Conservation (phyloP, 164 flowering plant species). For the Stephania cephalantha region DNA sequence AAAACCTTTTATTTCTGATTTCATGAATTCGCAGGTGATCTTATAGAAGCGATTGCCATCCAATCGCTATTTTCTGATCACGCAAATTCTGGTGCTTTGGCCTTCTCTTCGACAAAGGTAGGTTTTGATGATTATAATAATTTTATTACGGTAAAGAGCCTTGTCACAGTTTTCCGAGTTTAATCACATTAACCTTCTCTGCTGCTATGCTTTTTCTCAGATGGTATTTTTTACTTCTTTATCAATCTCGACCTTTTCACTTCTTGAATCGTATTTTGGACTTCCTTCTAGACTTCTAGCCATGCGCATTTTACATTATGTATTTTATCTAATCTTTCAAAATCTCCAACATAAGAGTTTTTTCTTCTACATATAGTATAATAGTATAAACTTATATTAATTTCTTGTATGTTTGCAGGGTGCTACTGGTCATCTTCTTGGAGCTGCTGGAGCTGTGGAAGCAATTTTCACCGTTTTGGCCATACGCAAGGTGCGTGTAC, state of each 20-base stretch:
- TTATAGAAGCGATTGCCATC: slow-evolving; percentile 81
- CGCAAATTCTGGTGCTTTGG: slow-evolving; percentile 71
- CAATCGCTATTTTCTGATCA: slow-evolving; percentile 62
- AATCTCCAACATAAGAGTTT: neutral
- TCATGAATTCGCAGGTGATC: slow-evolving; percentile 53
- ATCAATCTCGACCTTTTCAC: neutral
- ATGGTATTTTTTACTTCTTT: neutral
- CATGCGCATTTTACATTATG: neutral
- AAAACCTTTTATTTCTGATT: slow-evolving; percentile 2
- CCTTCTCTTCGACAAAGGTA: slow-evolving; percentile 96
- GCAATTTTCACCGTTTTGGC: slow-evolving; percentile 82
- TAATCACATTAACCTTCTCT: neutral
- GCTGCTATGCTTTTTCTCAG: neutral
- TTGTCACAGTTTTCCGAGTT: neutral
- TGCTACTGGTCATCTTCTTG: slow-evolving; percentile 96
- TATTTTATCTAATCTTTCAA: neutral
- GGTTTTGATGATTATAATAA: neutral
- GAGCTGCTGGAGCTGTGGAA: slow-evolving; percentile 98
- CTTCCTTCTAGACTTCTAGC: neutral
- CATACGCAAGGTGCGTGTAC: slow-evolving; percentile 53
- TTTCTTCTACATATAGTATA: neutral
- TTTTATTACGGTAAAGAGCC: neutral
- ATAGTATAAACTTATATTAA: neutral
- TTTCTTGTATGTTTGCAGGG: slow-evolving; percentile 42
- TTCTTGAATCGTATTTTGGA: neutral